A percentile compares a stretch with the other conserved stretches of the same genome.
These are phyloP conservation scores for Acidomyces sp. DNA, from an alignment of 495 filamentous ascomycete genomes.

Conservation along the genomic window DNA sequence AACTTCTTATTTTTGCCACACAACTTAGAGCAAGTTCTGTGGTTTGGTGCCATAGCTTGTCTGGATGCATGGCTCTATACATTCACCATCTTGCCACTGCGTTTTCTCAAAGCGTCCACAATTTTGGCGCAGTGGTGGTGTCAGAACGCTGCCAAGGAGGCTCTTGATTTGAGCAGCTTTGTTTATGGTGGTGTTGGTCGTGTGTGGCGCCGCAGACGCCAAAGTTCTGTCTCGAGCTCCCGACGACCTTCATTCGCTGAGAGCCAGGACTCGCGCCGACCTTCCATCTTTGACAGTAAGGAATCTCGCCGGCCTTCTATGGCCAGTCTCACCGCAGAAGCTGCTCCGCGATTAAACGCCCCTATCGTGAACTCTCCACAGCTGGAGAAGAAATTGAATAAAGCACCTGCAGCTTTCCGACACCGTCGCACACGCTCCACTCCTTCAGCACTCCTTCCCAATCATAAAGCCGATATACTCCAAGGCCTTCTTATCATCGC, in stretches of 20 bases:
- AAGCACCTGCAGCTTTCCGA: conserved; percentile 30
- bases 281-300: conserved; percentile 1
- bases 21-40: conserved; percentile 70
- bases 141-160: conserved; percentile 50
- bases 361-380: background rate
- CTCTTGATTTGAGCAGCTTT: conserved; percentile 52
- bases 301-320: too few relatives aligned
- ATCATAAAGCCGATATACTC: conserved; percentile 89
- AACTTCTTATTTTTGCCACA: conserved; percentile 77
- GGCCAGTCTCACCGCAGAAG: conserved; percentile 1
- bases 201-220: conserved; percentile 51
- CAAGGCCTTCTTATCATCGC: conserved; percentile 74
- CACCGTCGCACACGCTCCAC: conserved; percentile 71
- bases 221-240: conserved; percentile 13
- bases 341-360: background rate
- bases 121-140: conserved; percentile 65
- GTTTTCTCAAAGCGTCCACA: conserved; percentile 71
- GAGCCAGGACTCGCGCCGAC: background rate
- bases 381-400: conserved; percentile 18
- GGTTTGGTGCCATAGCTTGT: conserved; percentile 80
- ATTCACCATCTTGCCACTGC: conserved; percentile 84
- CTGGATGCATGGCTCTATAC: conserved; percentile 96
- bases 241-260: conserved; percentile 23
- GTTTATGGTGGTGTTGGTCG: conserved; percentile 62
- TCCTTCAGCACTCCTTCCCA: conserved; percentile 68